A percentile compares a stretch with the other conserved stretches of the same genome.
phyloP scores from a whole-genome alignment of 345 rosid genomes.

The Cochlearia excelsa region DNA sequence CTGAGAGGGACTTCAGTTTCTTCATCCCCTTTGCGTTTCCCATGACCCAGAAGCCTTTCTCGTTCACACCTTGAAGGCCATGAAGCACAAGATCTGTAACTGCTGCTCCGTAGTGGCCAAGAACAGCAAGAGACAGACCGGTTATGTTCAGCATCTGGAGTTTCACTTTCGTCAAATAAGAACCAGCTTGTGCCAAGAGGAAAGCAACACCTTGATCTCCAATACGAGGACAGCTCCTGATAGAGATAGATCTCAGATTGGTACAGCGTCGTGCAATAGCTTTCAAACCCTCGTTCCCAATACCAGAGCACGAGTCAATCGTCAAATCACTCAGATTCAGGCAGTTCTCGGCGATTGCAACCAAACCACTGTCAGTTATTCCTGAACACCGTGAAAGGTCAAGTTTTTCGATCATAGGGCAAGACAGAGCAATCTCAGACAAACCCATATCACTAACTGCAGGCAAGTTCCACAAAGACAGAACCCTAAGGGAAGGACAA shows the following conservation, averaged over 20 bases:
- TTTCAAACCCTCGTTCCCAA: constrained; percentile 75
- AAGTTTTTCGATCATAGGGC: constrained; percentile 71
- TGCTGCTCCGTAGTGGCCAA: constrained; percentile 79
- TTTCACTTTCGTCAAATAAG: constrained; percentile 62
- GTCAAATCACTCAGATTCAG: constrained; percentile 67
- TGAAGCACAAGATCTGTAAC: constrained; percentile 66
- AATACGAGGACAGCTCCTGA: constrained; percentile 67
- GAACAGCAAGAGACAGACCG: constrained; percentile 69
- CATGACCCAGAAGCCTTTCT: constrained; percentile 98
- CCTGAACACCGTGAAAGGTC: constrained; percentile 69
- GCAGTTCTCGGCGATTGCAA: constrained; percentile 62
- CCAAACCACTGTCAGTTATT: constrained; percentile 59
- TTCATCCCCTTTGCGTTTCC: constrained; percentile 78
- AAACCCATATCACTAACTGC: constrained; percentile 64
- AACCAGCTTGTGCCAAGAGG: constrained; percentile 55
- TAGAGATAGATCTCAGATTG: constrained; percentile 64
- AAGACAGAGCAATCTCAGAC: constrained; percentile 65
- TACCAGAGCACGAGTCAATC: constrained; percentile 62
- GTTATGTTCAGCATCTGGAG: constrained; percentile 71
- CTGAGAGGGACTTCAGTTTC: constrained; percentile 65
- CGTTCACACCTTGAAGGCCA: constrained; percentile 65
- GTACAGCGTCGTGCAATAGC: constrained; percentile 61
- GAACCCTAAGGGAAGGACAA: constrained; percentile 75
- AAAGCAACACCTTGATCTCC: constrained; percentile 89
- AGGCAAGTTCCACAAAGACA: constrained; percentile 80